Conservation (phyloP, 1,284 basidiomycete genomes). For the Naganishia albida region DNA sequence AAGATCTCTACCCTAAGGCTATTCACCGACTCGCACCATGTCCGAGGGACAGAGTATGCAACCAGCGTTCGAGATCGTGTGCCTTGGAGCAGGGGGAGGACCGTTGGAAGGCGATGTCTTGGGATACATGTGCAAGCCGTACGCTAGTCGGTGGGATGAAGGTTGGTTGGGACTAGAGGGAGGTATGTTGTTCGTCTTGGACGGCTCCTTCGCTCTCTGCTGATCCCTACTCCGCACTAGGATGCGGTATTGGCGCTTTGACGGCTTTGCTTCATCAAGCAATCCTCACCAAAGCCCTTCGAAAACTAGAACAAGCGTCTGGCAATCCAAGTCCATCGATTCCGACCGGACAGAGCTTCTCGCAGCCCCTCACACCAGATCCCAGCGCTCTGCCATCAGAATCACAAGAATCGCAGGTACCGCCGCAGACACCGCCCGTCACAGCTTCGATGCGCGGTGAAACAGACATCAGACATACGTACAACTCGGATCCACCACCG, state of each 20-base stretch:
- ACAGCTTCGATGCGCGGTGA: neutral
- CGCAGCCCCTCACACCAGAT: neutral
- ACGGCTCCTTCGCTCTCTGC: neutral
- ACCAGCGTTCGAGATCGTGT: constrained; percentile 50
- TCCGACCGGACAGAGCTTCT: neutral
- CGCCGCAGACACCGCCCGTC: constrained; percentile 6
- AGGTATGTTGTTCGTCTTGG: constrained; percentile 40
- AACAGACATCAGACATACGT: constrained; percentile 12
- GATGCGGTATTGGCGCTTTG: constrained; percentile 51
- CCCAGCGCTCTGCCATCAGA: neutral
- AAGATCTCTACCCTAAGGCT: neutral
- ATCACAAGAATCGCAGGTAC: neutral
- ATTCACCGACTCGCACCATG: neutral
- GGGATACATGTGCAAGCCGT: constrained; percentile 51
- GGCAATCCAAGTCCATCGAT: constrained; percentile 34
- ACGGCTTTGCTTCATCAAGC: constrained; percentile 31
- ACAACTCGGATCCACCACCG: constrained; percentile 1
- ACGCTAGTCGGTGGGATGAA: constrained; percentile 46
- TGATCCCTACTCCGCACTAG: constrained; percentile 34
- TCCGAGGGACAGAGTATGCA: neutral
- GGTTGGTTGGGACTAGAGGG: constrained; percentile 51
- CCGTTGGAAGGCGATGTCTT: constrained; percentile 53
- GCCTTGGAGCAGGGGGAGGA: constrained; percentile 52
- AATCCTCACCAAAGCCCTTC: constrained; percentile 21
- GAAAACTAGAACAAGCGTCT: constrained; percentile 17